Evolutionary conservation across 2,329 filamentous ascomycete species (phyloP).

Genomic region (Calonectria montana): DNA sequence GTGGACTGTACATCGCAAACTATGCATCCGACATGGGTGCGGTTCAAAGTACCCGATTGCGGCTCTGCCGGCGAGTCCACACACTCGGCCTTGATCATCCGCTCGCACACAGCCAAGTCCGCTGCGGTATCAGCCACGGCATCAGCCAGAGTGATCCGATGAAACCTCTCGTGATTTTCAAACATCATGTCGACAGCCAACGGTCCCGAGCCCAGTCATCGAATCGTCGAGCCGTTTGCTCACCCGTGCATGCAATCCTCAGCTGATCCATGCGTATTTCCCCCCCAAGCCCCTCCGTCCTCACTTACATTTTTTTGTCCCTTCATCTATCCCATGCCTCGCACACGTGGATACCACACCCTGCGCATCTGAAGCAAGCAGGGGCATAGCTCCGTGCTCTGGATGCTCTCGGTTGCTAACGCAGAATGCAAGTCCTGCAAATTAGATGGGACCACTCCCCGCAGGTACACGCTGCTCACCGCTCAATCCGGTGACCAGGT

Average conservation of each 20-base stretch:
- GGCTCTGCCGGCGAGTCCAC: constrained; percentile 5
- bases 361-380: constrained; percentile 19
- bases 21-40: constrained; percentile 9
- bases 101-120: not conserved
- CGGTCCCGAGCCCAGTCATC: constrained; percentile 15
- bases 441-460: constrained; percentile 9
- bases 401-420: not conserved
- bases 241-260: constrained; percentile 28
- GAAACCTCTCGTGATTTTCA: constrained; percentile 17
- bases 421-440: constrained; percentile 1
- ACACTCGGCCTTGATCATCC: not conserved
- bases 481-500: not conserved
- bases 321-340: not conserved
- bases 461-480: constrained; percentile 2
- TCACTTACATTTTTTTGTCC: constrained; percentile 1
- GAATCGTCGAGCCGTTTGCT: constrained; percentile 31
- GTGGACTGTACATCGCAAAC: constrained; percentile 10
- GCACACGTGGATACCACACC: constrained; percentile 23
- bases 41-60: constrained; percentile 5
- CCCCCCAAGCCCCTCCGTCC: constrained; percentile 6
- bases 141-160: not conserved
- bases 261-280: constrained; percentile 26
- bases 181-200: not conserved
- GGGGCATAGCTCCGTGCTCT: constrained; percentile 18
- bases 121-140: not conserved